These are phyloP conservation scores for Bombardia bombarda DNA, from an alignment of 495 filamentous ascomycete species.

Conservation along the genomic window DNA sequence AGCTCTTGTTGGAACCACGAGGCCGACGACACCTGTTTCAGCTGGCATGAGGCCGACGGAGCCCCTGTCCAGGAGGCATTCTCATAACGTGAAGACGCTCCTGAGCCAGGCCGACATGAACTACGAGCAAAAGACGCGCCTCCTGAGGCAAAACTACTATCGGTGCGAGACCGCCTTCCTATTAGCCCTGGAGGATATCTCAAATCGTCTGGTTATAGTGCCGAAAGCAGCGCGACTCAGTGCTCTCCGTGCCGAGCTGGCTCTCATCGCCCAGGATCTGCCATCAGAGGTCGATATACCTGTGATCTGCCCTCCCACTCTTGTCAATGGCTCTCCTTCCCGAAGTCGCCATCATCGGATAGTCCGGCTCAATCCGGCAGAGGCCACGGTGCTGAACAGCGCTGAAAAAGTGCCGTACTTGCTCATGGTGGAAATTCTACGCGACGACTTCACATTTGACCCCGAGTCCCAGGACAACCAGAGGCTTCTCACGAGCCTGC, in stretches of 20 bases:
- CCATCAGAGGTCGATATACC: slow-evolving; percentile 73
- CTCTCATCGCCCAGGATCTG: slow-evolving; percentile 62
- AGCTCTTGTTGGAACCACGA: slow-evolving; percentile 30
- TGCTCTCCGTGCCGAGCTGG: slow-evolving; percentile 66
- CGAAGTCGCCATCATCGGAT: slow-evolving; percentile 66
- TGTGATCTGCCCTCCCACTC: slow-evolving; percentile 59
- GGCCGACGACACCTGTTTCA: slow-evolving; percentile 41
- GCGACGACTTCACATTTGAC: slow-evolving; percentile 69
- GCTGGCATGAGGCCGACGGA: slow-evolving; percentile 47
- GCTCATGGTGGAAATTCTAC: slow-evolving; percentile 66
- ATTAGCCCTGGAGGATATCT: slow-evolving; percentile 66
- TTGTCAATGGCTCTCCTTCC: slow-evolving; percentile 54
- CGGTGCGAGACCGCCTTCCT: slow-evolving; percentile 65
- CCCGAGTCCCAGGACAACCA: slow-evolving; percentile 58
- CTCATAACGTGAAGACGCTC: slow-evolving; percentile 38
- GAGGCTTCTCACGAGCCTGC: slow-evolving; percentile 47
- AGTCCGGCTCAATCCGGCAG: slow-evolving; percentile 67
- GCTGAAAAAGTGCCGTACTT: slow-evolving; percentile 72
- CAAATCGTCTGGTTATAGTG: slow-evolving; percentile 63
- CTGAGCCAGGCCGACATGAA: slow-evolving; percentile 48
- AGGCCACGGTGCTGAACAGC: slow-evolving; percentile 70
- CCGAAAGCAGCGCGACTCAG: slow-evolving; percentile 68
- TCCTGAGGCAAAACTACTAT: slow-evolving; percentile 67
- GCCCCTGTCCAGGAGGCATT: slow-evolving; percentile 33
- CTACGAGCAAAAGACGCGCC: slow-evolving; percentile 46